Base-by-base conservation (phyloP, 2,329 filamentous ascomycete species). In the Rosellinia necatrix region DNA sequence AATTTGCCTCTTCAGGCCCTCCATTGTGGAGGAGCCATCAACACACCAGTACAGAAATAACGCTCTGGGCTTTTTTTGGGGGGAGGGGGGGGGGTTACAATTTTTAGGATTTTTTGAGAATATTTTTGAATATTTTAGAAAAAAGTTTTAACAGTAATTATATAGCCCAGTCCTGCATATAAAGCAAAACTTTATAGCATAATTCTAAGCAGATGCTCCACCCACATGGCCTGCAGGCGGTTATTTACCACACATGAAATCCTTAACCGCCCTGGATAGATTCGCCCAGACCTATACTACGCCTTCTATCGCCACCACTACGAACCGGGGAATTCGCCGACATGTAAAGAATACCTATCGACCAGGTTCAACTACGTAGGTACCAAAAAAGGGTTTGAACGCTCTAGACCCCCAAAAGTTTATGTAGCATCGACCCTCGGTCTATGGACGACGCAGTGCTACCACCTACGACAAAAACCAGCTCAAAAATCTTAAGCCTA, bases 201-300 rank as follows among this genome's bases (percentile, higher is more conserved):
- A n/a, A n/a, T n/a, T n/a, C n/a, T 25, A 21, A 51, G 24, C 21
- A n/a, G 25, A 51, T 47, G 22, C 27, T 34, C 13, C 19, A 44
- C 44, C n/a, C n/a, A n/a, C 17, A 24, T 19, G 6, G 15, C 24
- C 22, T 40, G 10, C 12, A 15, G 19, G 32, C 22, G 52, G 47
- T 19, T 50, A 46, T 40, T 3, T 50, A n/a, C 6, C 13, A 3
- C n/a, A 42, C 15, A 30, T 30, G 21, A 32, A 32, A n/a, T 34
- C 27, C 40, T 35, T 35, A 43, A 41, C 30, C 19, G 22, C 30
- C 21, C 46, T 52, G 52, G 56, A 40, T 59, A 59, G 48, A 59
- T 52, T 56, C 13, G n/a, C 35, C 48, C 19, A 12, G 15, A 19
- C 22, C 21, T 50, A 30, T 53, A 32, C 32, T 13, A 30, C 25